Evolutionary conservation across 2,329 filamentous ascomycete species (phyloP), one percentile per base, ranked within the genome.

Genomic region (Alternaria viburni): DNA sequence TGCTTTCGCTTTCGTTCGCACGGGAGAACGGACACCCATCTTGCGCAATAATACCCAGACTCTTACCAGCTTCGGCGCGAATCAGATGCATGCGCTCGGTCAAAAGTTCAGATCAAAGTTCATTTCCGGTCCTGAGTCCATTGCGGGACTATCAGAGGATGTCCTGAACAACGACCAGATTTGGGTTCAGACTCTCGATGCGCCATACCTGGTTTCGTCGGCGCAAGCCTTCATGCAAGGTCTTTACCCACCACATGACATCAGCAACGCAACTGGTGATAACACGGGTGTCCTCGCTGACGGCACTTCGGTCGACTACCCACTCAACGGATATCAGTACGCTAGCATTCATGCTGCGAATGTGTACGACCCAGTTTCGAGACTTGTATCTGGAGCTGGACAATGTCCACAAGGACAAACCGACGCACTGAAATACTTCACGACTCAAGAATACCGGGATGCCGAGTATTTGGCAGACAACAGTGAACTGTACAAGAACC

Each of bases 151-250:
- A 51, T 83, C 83, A 12, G 74, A 79, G 6, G 79, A 84, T 57
- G 73, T 77, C 26, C 63, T 86, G 15, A 74, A 84, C 61, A 76
- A 82, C 46, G 75, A 83, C 17, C 81, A 88, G 63, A 68, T 88
- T 9, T 79, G 78, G 55, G 76, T 87, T 11, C 74, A 84, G 50
- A 81, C 87, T 1, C 74, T 82, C 25, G 81, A 86, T 25, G 78
- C 82, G 30, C 82, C 85, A 61, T 83, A 82, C 58, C 80, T 83
- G 3, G 73, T 83, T 32, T 83, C 83, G 1, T 87, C 86, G 4
- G 86, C 87, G 12, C 85, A 87, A 67, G 87, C 88, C 3, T 89
- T 89, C 69, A 83, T 89, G 81, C 87, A 89, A 72, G 87, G 86
- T 8, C 77, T 89, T 10, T 89, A 89, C 72, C 87, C 87, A 32